Evolutionary conservation across 495 filamentous ascomycete genomes (phyloP).

Genomic region (Neurospora terricola): DNA sequence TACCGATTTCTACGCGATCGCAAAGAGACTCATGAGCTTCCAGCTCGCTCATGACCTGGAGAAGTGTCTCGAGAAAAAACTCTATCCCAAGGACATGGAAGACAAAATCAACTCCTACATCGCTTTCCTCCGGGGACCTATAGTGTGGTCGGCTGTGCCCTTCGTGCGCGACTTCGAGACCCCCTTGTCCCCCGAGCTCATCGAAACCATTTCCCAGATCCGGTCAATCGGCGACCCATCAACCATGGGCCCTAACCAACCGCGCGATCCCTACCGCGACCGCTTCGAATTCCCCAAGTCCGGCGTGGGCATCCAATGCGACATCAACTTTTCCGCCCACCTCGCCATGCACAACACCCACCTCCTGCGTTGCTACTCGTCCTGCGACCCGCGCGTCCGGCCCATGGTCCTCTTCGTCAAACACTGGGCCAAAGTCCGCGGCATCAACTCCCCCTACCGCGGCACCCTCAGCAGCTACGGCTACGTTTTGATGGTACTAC

Average conservation of each 20-base stretch:
- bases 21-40: constrained; percentile 33
- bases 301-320: constrained; percentile 64
- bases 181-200: constrained; percentile 13
- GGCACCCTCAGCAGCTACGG: constrained; percentile 79
- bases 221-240: constrained; percentile 31
- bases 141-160: not conserved
- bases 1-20: constrained; percentile 20
- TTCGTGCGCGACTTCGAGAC: constrained; percentile 15
- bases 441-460: constrained; percentile 72
- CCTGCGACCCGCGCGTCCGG: constrained; percentile 60
- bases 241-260: constrained; percentile 34
- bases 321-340: constrained; percentile 76
- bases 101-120: constrained; percentile 32
- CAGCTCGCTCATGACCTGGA: constrained; percentile 41
- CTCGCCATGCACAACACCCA: constrained; percentile 71
- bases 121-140: constrained; percentile 15
- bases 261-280: constrained; percentile 40
- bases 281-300: constrained; percentile 60
- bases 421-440: constrained; percentile 68
- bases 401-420: constrained; percentile 77
- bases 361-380: constrained; percentile 66
- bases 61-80: constrained; percentile 29
- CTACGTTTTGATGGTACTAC: constrained; percentile 88
- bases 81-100: constrained; percentile 23
- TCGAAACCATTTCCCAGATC: constrained; percentile 20